Base-by-base conservation (phyloP, 768 basidiomycete species). In the Lactifluus piperatus region DNA sequence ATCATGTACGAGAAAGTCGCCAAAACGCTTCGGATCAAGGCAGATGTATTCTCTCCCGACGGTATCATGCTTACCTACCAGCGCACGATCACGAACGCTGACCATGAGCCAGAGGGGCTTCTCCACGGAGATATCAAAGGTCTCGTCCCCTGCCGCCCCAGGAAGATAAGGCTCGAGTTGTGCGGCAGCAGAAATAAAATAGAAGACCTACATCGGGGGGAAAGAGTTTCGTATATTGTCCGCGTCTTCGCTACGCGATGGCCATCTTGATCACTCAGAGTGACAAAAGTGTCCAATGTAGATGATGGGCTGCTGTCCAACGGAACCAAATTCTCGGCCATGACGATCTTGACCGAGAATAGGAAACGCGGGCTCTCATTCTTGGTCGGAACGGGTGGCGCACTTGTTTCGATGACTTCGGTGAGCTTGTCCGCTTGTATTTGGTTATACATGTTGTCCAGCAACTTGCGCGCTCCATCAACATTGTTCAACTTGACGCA, bases 401-500 rank as follows among this genome's bases (percentile, higher is more conserved):
- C 82, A 29, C 75, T 73, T 20, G 74, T 71, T 54, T 75, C 73
- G 55, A 91, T 68, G 27, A 82, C 76, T 27, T 86, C 83, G 2
- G 86, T 80, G 58, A 94, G 80, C 68, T 84, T 85, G 74, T 99
- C 97, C 0, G 86, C 92, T 57, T 94, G 81, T 78, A 97, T 84
- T 67, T 92, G 87, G 51, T 80, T 85, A 71, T 97, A 98, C 81
- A 98, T 88, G 62, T 88, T 91, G 71, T 99, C 97, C 61, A 99
- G 79, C 48, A 97, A 78, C 60, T 83, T 83, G 30, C 94, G 83
- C 1, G 94, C 93, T 11, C 91, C 88, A 66, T 94, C 94, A 63
- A 98, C 84, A 71, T 97, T 97, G 77, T 99, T 99, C 51, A 98
- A 80, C 76, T 97, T 97, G 70, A 99, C 91, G 68, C 94, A 97